These are phyloP conservation scores for Apiospora aurea DNA, from an alignment of 2,329 filamentous ascomycete species.

Conservation along the genomic window DNA sequence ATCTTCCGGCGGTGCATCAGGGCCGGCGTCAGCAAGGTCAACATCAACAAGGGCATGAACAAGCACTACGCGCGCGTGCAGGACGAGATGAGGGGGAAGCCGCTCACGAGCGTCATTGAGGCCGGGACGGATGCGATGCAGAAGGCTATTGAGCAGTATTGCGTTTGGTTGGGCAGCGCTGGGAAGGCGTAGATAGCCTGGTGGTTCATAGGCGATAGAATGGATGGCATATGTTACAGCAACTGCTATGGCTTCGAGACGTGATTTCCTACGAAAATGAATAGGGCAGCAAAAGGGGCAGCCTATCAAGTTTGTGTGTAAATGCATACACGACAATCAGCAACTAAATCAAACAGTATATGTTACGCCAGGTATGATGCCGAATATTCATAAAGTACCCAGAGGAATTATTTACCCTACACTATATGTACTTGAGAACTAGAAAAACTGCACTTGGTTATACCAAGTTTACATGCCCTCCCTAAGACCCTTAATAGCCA, in stretches of 20 bases:
- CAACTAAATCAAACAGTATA: not conserved
- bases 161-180: constrained; percentile 53
- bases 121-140: constrained; percentile 55
- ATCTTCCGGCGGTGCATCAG: constrained; percentile 54
- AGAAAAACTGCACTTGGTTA: not conserved
- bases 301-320: not conserved
- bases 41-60: constrained; percentile 61
- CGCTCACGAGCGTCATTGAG: constrained; percentile 56
- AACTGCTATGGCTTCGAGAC: not conserved
- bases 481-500: constrained; percentile 46
- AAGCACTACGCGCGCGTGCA: constrained; percentile 53
- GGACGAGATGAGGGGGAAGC: constrained; percentile 53
- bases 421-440: not conserved
- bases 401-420: too few relatives aligned
- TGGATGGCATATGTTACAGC: not conserved
- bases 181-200: constrained; percentile 47
- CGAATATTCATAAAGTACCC: not conserved
- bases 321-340: not conserved
- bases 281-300: not conserved
- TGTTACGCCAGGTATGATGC: not conserved
- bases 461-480: not conserved
- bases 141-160: constrained; percentile 55
- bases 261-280: not conserved
- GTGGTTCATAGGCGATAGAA: not conserved
- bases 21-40: constrained; percentile 55